These are phyloP conservation scores for Astragalus glycyphyllos DNA, from an alignment of 306 rosid species.

Conservation along the genomic window DNA sequence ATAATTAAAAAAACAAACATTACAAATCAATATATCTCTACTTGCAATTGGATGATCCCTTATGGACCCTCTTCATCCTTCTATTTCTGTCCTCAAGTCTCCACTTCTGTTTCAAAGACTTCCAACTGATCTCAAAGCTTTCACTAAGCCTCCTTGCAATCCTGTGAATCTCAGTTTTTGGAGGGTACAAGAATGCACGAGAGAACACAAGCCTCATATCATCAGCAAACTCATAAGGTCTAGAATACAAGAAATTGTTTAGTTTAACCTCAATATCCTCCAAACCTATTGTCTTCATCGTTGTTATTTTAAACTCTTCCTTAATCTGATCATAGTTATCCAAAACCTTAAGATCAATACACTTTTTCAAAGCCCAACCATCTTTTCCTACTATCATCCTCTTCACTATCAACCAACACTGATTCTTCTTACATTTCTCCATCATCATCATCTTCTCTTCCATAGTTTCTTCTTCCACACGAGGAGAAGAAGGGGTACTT, in stretches of 20 bases:
- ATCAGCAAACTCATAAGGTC: not conserved
- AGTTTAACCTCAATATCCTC: not conserved
- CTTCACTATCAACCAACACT: constrained; percentile 35
- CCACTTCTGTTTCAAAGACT: not conserved
- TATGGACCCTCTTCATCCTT: no score
- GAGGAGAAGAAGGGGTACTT: no score
- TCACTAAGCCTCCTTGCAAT: not conserved
- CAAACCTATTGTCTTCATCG: not conserved
- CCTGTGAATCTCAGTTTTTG: not conserved
- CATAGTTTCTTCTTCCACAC: not conserved
- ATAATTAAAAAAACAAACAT: no score
- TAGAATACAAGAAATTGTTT: not conserved
- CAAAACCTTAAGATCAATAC: not conserved
- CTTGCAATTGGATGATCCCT: no score
- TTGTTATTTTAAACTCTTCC: not conserved
- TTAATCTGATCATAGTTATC: not conserved
- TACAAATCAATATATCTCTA: no score
- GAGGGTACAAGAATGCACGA: not conserved
- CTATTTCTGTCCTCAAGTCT: not conserved
- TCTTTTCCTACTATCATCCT: constrained; percentile 32
- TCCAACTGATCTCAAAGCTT: not conserved
- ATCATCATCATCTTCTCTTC: not conserved
- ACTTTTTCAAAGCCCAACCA: constrained; percentile 5
- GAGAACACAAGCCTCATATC: not conserved
- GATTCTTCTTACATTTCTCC: constrained; percentile 1